These are phyloP conservation scores for Toxoplasma gondii DNA, from an alignment of 169 alveolate genomes.

Conservation along the genomic window DNA sequence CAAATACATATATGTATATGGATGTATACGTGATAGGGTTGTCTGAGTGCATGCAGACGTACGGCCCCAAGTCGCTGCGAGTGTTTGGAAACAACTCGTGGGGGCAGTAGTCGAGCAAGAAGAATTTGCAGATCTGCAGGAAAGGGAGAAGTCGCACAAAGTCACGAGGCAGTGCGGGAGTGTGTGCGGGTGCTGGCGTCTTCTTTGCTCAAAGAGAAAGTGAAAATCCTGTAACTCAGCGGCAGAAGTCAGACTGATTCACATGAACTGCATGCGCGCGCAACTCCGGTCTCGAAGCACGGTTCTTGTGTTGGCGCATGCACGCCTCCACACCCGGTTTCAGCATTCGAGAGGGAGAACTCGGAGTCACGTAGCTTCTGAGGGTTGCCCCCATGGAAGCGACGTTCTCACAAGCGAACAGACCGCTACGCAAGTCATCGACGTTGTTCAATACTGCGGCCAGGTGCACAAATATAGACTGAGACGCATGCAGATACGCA, in stretches of 20 bases:
- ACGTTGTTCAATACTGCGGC: too few species aligned
- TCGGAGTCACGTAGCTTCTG: too few species aligned
- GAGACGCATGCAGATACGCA: too few species aligned
- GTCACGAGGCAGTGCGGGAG: background rate
- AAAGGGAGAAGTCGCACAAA: background rate
- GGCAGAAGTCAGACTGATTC: background rate
- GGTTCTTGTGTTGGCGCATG: too few species aligned
- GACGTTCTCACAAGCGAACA: too few species aligned
- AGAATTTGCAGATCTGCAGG: constrained; percentile 86
- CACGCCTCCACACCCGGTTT: too few species aligned
- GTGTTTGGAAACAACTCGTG: constrained; percentile 92
- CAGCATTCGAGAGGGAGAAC: too few species aligned
- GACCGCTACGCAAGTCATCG: too few species aligned
- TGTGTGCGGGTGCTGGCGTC: background rate
- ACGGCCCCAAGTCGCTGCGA: constrained; percentile 89
- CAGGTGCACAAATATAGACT: too few species aligned
- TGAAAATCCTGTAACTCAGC: background rate
- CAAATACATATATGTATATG: background rate
- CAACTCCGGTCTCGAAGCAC: background rate
- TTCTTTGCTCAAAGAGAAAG: too few species aligned
- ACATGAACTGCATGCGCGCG: background rate
- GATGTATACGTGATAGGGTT: background rate
- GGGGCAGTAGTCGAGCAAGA: constrained; percentile 91
- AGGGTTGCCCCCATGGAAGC: too few species aligned
- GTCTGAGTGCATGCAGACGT: constrained; percentile 13